Evolutionary conservation across 2,329 filamentous ascomycete genomes (phyloP).

Genomic region (Beauveria caledonica): DNA sequence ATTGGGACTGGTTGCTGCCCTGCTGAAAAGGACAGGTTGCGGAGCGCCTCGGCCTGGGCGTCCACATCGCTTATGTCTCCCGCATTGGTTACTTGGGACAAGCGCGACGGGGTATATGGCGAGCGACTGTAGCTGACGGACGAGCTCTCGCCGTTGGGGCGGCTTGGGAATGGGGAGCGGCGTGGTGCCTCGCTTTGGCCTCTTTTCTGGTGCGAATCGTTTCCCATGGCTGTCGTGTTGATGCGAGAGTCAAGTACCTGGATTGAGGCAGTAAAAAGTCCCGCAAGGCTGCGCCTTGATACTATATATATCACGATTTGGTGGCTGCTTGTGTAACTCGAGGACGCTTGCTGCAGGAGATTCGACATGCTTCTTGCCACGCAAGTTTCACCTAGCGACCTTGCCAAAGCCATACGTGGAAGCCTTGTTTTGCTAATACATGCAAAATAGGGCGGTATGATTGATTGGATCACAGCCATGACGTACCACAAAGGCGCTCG

Average conservation of each 20-base stretch:
- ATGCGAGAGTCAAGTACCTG: background rate
- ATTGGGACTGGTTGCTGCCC: background rate
- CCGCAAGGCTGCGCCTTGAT: background rate
- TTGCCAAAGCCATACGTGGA: background rate
- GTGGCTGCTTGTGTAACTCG: slow-evolving; percentile 6
- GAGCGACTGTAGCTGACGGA: background rate
- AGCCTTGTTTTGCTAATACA: background rate
- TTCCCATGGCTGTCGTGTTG: background rate
- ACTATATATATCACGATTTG: background rate
- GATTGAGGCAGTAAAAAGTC: background rate
- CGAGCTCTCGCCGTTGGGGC: background rate
- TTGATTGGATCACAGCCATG: background rate
- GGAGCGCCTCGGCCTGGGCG: background rate
- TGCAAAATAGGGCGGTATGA: background rate
- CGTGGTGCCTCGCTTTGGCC: background rate
- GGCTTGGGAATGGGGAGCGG: background rate
- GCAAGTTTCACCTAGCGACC: background rate
- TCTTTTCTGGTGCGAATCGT: background rate
- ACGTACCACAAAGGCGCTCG: background rate
- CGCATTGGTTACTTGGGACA: slow-evolving; percentile 5
- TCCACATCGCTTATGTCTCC: background rate
- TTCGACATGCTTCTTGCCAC: background rate
- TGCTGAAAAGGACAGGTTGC: background rate
- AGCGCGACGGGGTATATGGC: background rate
- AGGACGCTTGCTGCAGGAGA: background rate